Evolutionary conservation across 805 yeast genomes (phyloP), one percentile per base, ranked within the genome.

Genomic region (Ogataea kodamae): DNA sequence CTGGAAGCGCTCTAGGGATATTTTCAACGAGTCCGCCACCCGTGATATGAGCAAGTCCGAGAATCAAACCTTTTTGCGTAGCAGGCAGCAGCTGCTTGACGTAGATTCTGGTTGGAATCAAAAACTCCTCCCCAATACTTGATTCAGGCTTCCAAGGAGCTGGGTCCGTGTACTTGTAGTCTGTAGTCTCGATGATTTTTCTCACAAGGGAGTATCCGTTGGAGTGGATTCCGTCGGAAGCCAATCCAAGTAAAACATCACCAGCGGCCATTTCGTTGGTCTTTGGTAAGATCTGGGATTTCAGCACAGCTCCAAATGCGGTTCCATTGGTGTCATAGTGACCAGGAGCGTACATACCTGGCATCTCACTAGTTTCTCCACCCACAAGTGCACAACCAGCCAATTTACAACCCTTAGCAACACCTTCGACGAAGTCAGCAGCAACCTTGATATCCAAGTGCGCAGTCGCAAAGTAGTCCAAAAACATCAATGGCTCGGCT

Each of bases 361-460:
- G 99, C 99, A 92, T 92, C 70, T 92, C 99, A 35, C 95, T 83
- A 22, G 99, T 92, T 65, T 92, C 99, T 47, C 99, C 99, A 37
- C 99, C 99, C 34, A 92, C 96, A 39, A 92, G 71, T 5, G 99
- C 98, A 72, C 98, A 90, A 8, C 96, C 96, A 20, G 97, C 84
- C 46, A 78, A 76, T 46, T 81, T 79, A 69, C 99, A 92, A 37
- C 98, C 99, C 45, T 84, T 84, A 30, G 96, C 97, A 45, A 92
- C 98, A 63, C 98, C 97, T 42, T 75, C 68, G 22, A 92, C 97
- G 50, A 92, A 92, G 47, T 77, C 80, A 16, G 92, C 80, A 5
- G 97, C 96, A 25, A 86, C 72, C 38, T 72, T 64, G 43, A 89
- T 76, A 50, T 89, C 96, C 41, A 92, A 73, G 55, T 86, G 81